Evolutionary conservation across 352 stramenopile species (phyloP).

Genomic region (Bremia lactucae): DNA sequence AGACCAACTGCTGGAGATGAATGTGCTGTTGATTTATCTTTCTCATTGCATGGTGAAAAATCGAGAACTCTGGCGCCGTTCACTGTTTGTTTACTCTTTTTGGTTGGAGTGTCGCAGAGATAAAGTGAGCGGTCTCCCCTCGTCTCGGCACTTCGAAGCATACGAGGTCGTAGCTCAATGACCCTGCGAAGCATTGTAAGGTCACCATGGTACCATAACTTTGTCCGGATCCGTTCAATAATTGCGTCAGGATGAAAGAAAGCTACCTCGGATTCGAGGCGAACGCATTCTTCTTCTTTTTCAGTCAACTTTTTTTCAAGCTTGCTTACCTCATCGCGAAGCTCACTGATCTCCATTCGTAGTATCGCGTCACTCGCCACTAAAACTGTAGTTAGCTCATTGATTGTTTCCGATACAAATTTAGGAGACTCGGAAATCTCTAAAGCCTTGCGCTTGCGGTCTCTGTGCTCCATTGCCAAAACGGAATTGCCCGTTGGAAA

Average conservation of each 20-base stretch:
- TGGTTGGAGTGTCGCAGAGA: constrained; percentile 6
- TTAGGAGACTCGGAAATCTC: constrained; percentile 7
- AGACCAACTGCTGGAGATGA: not conserved
- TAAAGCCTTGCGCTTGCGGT: constrained; percentile 14
- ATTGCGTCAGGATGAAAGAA: constrained; percentile 20
- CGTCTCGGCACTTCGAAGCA: constrained; percentile 5
- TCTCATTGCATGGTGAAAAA: constrained; percentile 6
- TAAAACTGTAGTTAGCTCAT: constrained; percentile 6
- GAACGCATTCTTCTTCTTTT: constrained; percentile 7
- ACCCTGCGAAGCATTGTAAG: constrained; percentile 11
- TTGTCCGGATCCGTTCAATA: constrained; percentile 14
- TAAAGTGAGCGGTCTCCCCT: constrained; percentile 10
- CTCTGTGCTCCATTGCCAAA: constrained; percentile 14
- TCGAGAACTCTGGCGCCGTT: not conserved
- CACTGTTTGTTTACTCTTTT: constrained; percentile 6
- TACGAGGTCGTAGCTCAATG: constrained; percentile 7
- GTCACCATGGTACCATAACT: constrained; percentile 19
- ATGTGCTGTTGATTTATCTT: not conserved
- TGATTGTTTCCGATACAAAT: constrained; percentile 11
- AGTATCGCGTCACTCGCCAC: constrained; percentile 6
- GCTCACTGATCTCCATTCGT: constrained; percentile 5
- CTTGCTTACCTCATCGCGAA: constrained; percentile 6
- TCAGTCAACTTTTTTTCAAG: constrained; percentile 13
- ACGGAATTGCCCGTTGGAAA: not conserved
- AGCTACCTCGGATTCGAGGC: not conserved